Evolutionary conservation across 495 filamentous ascomycete genomes (phyloP).

Genomic region (Neurospora sp.): DNA sequence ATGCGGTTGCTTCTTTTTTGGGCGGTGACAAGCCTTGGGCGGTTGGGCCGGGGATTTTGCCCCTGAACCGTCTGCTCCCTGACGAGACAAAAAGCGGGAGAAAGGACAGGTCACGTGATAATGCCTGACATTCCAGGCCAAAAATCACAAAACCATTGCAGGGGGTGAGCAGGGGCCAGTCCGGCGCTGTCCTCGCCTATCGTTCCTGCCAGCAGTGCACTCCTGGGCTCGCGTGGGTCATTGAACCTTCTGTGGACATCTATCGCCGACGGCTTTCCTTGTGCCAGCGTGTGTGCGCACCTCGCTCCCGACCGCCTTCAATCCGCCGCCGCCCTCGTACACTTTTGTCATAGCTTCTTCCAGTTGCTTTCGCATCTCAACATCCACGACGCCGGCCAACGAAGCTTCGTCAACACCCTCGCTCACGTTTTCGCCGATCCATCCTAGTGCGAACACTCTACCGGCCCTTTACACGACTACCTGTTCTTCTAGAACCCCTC

Average conservation of each 20-base stretch:
- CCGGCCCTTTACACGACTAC: neutral
- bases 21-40: neutral
- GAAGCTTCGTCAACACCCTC: neutral
- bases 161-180: neutral
- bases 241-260: neutral
- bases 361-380: neutral
- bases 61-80: neutral
- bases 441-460: neutral
- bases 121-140: neutral
- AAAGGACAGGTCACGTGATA: neutral
- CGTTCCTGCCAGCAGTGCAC: neutral
- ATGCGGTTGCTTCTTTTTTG: neutral
- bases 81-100: neutral
- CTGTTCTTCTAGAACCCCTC: neutral
- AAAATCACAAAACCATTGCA: neutral
- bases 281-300: neutral
- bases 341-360: conserved; percentile 1
- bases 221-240: neutral
- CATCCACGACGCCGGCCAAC: neutral
- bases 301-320: neutral
- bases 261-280: neutral
- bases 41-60: neutral
- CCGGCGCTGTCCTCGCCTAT: neutral
- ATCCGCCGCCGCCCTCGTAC: neutral
- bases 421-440: neutral